These are phyloP conservation scores for Diaporthe destruens DNA, from an alignment of 2,329 filamentous ascomycete species.

Conservation along the genomic window DNA sequence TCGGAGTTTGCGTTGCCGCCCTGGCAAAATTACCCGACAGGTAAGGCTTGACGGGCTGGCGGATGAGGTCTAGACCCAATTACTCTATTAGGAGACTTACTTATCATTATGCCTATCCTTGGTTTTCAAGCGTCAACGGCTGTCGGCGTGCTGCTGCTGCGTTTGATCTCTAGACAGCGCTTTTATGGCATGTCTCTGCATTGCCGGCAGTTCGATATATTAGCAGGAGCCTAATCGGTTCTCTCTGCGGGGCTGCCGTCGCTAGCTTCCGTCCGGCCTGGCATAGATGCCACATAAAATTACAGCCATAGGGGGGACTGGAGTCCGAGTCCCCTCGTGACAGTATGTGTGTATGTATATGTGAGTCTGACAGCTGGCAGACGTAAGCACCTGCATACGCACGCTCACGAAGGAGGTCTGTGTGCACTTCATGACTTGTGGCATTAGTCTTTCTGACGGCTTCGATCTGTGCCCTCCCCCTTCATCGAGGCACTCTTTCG, in stretches of 20 bases:
- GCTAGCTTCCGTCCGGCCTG: not conserved
- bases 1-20: not conserved
- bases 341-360: not conserved
- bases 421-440: conserved; percentile 17
- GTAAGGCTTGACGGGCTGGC: conserved; percentile 12
- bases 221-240: not conserved
- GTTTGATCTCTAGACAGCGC: not conserved
- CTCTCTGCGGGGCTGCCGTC: not conserved
- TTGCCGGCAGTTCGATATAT: conserved; percentile 19
- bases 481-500: not conserved
- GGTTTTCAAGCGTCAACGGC: not conserved
- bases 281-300: not conserved
- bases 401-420: not conserved
- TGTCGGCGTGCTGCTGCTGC: not conserved
- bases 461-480: not conserved
- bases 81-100: not conserved
- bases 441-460: not conserved
- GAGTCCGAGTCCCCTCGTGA: conserved; percentile 3
- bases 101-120: conserved; percentile 5
- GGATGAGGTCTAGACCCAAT: not conserved
- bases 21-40: conserved; percentile 28
- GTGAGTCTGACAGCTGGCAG: conserved; percentile 10
- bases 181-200: not conserved
- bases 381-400: not conserved
- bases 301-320: not conserved